These are phyloP conservation scores for Hebeloma cylindrosporum DNA, from an alignment of 768 basidiomycete species.

Conservation along the genomic window DNA sequence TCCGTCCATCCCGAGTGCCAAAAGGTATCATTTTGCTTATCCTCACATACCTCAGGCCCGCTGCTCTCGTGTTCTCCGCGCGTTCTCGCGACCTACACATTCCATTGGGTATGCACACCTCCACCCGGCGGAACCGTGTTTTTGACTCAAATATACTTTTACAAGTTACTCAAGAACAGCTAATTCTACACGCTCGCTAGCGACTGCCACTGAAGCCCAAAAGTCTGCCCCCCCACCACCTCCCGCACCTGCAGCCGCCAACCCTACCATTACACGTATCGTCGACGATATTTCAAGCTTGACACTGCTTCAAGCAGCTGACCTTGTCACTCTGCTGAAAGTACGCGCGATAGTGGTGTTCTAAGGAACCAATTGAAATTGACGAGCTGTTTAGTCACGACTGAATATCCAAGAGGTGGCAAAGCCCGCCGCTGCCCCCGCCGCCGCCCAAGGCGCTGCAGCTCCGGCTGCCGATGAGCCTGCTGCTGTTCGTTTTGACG, in stretches of 20 bases:
- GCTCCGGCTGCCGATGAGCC: conserved; percentile 61
- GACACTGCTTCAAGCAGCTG: conserved; percentile 91
- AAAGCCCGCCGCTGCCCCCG: conserved; percentile 74
- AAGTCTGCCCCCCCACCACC: conserved; percentile 44
- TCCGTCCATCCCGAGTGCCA: conserved; percentile 13
- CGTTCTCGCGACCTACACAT: conserved; percentile 40
- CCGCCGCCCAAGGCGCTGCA: conserved; percentile 55
- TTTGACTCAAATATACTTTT: conserved; percentile 12
- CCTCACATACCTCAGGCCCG: conserved; percentile 36
- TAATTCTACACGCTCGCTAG: conserved; percentile 52
- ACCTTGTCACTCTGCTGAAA: conserved; percentile 90
- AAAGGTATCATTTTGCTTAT: conserved; percentile 5
- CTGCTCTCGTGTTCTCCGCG: conserved; percentile 42
- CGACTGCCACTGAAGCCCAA: conserved; percentile 51
- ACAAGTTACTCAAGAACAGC: conserved; percentile 39
- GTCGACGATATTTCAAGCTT: conserved; percentile 91
- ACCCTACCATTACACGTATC: conserved; percentile 75
- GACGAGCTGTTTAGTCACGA: conserved; percentile 54
- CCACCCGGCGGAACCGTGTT: conserved; percentile 4
- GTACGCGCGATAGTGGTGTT: conserved; percentile 39
- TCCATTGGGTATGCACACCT: conserved; percentile 32
- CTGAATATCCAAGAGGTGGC: conserved; percentile 98
- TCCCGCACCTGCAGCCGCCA: conserved; percentile 33
- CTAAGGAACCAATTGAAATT: background rate
- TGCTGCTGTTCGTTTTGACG: conserved; percentile 47